These are phyloP conservation scores for Aspergillus candidus DNA, from an alignment of 2,329 filamentous ascomycete genomes.

Conservation along the genomic window DNA sequence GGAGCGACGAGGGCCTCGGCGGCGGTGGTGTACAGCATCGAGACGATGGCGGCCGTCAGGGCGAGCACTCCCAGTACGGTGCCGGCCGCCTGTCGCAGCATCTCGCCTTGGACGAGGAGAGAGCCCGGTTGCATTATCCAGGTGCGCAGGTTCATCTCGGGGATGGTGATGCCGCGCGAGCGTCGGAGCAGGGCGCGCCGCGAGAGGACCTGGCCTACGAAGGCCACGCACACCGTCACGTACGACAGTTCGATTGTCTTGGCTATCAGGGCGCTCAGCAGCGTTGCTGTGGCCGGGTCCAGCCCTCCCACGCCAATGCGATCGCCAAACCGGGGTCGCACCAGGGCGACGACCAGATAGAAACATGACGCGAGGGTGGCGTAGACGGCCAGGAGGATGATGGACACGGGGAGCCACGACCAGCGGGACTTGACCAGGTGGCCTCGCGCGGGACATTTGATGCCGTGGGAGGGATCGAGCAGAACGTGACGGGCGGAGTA, in stretches of 20 bases:
- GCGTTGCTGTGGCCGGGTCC: slow-evolving; percentile 57
- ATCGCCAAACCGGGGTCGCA: slow-evolving; percentile 57
- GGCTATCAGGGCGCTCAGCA: slow-evolving; percentile 63
- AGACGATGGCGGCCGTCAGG: slow-evolving; percentile 58
- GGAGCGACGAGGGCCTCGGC: slow-evolving; percentile 70
- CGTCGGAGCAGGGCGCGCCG: slow-evolving; percentile 58
- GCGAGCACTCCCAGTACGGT: slow-evolving; percentile 61
- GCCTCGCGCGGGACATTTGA: slow-evolving; percentile 25
- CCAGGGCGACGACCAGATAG: slow-evolving; percentile 57
- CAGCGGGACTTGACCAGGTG: slow-evolving; percentile 27
- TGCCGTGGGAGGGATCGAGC: slow-evolving; percentile 1
- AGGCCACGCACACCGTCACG: slow-evolving; percentile 69
- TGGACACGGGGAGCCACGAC: slow-evolving; percentile 30
- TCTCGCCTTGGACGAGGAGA: slow-evolving; percentile 63
- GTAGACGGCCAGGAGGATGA: slow-evolving; percentile 35
- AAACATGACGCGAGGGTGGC: slow-evolving; percentile 38
- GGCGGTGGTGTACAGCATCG: slow-evolving; percentile 70
- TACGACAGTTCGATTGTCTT: slow-evolving; percentile 75
- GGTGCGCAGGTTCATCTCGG: slow-evolving; percentile 70
- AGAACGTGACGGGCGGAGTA: slow-evolving; percentile 6
- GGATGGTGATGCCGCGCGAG: slow-evolving; percentile 62
- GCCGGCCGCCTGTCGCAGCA: slow-evolving; percentile 56
- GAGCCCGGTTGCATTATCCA: slow-evolving; percentile 71
- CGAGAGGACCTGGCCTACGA: slow-evolving; percentile 69
- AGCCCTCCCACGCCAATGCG: slow-evolving; percentile 49